Evolutionary conservation across 2,329 filamentous ascomycete species (phyloP).

Genomic region (Claviceps sp.): DNA sequence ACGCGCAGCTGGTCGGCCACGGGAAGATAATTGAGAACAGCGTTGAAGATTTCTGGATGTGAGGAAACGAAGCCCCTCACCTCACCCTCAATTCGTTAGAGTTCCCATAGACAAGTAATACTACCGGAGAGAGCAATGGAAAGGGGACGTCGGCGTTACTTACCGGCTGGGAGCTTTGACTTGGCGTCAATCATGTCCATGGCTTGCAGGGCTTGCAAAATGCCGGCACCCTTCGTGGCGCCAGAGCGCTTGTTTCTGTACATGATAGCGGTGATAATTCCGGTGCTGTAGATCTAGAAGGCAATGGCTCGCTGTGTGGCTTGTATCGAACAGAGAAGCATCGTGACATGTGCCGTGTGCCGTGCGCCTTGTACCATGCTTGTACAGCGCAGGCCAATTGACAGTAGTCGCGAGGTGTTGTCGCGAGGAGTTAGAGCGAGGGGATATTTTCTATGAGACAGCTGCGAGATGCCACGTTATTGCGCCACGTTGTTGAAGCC

Average conservation of each 20-base stretch:
- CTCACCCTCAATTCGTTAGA: too few relatives aligned
- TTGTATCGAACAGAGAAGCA: neutral
- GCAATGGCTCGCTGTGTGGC: constrained; percentile 1
- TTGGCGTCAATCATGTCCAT: constrained; percentile 70
- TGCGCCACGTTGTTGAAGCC: neutral
- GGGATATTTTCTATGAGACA: neutral
- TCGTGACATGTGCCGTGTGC: neutral
- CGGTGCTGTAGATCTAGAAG: neutral
- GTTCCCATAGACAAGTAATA: neutral
- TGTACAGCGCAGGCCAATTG: neutral
- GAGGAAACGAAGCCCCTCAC: too few relatives aligned
- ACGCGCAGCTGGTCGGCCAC: constrained; percentile 75
- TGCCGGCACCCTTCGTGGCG: constrained; percentile 31
- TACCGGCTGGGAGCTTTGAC: constrained; percentile 71
- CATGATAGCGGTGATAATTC: constrained; percentile 17
- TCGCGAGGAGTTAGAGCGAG: neutral
- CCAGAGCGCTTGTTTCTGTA: constrained; percentile 29
- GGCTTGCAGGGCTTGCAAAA: constrained; percentile 66
- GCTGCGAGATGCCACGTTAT: neutral
- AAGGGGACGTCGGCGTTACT: neutral
- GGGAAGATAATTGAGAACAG: constrained; percentile 80
- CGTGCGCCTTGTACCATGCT: neutral
- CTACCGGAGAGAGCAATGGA: neutral
- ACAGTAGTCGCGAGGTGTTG: neutral
- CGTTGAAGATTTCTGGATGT: constrained; percentile 65